These are phyloP conservation scores for Cucumis melo DNA, from an alignment of 306 rosid genomes.

Conservation along the genomic window DNA sequence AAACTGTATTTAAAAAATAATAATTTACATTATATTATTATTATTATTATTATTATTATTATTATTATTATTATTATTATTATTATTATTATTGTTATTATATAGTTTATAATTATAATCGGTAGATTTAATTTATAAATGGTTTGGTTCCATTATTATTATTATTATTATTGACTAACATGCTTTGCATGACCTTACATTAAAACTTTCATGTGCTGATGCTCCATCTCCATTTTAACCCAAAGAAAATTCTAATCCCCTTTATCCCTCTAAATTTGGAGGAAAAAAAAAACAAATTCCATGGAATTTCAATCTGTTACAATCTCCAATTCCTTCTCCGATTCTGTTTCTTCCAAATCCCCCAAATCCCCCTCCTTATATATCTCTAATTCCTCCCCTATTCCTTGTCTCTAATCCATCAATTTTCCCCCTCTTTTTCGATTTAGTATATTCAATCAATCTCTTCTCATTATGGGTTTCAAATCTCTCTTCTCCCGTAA, in stretches of 20 bases:
- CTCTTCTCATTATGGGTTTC: constrained; percentile 35
- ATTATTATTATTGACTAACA: constrained; percentile 8
- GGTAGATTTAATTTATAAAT: not conserved
- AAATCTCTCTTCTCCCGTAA: constrained; percentile 44
- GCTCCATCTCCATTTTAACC: not conserved
- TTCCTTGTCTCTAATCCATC: not conserved
- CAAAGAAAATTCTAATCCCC: not conserved
- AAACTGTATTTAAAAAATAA: too few relatives aligned
- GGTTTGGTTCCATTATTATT: not conserved
- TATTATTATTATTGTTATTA: too few relatives aligned
- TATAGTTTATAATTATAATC: not conserved
- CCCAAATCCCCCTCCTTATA: not conserved
- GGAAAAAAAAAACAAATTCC: not conserved
- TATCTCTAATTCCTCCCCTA: not conserved
- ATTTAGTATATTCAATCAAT: too few relatives aligned
- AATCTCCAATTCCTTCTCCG: not conserved
- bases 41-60: too few relatives aligned
- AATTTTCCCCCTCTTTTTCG: too few relatives aligned
- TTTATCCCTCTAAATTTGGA: constrained; percentile 4
- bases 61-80: too few relatives aligned
- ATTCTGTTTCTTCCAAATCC: not conserved
- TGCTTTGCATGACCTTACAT: not conserved
- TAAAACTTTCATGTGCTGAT: not conserved
- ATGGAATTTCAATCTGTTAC: constrained; percentile 9
- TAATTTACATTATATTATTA: too few relatives aligned